Conservation (phyloP, 768 basidiomycete genomes). For the Collybia nuda region DNA sequence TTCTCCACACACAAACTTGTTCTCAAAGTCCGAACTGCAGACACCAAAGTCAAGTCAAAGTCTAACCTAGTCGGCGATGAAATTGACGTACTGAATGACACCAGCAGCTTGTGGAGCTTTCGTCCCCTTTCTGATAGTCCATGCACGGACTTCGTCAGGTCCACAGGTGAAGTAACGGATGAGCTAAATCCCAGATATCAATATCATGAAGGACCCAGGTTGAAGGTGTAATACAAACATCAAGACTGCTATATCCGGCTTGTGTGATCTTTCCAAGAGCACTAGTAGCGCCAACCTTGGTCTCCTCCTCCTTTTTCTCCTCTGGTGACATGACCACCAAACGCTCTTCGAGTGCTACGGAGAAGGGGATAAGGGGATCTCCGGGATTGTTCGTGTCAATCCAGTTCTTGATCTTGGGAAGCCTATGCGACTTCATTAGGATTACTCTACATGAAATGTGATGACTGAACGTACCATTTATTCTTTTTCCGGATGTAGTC, state of each 20-base stretch:
- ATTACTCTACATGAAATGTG: not conserved
- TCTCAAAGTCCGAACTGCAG: slow-evolving; percentile 89
- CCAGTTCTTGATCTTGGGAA: slow-evolving; percentile 97
- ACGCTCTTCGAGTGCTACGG: slow-evolving; percentile 93
- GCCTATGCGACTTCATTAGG: slow-evolving; percentile 38
- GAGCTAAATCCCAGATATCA: slow-evolving; percentile 43
- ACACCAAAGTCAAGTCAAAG: not conserved
- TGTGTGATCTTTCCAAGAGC: slow-evolving; percentile 93
- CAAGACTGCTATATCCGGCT: slow-evolving; percentile 85
- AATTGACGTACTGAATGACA: slow-evolving; percentile 82
- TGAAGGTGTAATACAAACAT: slow-evolving; percentile 45
- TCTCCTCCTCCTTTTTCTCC: slow-evolving; percentile 77
- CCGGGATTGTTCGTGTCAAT: slow-evolving; percentile 96
- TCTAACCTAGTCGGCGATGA: not conserved
- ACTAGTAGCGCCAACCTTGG: slow-evolving; percentile 69
- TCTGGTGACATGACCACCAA: slow-evolving; percentile 62
- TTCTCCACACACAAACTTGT: slow-evolving; percentile 97
- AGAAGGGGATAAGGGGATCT: slow-evolving; percentile 95
- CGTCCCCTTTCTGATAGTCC: slow-evolving; percentile 93
- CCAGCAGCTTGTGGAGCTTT: slow-evolving; percentile 98
- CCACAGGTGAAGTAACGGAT: slow-evolving; percentile 98
- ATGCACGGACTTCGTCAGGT: slow-evolving; percentile 94
- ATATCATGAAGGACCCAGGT: not conserved
- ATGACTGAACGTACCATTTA: slow-evolving; percentile 73
- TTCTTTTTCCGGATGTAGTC: slow-evolving; percentile 98